phyloP scores from a whole-genome alignment of 169 alveolate species.

The Cryptosporidium ubiquitum region DNA sequence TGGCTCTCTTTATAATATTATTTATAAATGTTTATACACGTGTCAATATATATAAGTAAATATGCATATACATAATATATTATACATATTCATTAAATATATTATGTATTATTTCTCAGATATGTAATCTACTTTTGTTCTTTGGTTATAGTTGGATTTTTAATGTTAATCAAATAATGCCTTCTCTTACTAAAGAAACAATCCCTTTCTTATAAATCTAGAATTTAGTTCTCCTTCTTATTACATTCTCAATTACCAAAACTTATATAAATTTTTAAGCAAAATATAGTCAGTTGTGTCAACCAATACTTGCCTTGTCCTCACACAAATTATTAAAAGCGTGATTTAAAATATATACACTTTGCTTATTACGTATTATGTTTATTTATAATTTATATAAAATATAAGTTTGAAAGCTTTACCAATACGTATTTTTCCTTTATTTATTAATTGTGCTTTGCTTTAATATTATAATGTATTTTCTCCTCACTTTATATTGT shows the following conservation, averaged over 20 bases:
- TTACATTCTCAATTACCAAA: background rate
- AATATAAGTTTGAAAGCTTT: background rate
- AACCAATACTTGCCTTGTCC: background rate
- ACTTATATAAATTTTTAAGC: background rate
- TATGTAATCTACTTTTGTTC: background rate
- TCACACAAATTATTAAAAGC: conserved; percentile 8
- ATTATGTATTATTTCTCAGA: too few species aligned
- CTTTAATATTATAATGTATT: background rate
- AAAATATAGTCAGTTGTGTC: background rate
- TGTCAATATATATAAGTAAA: background rate
- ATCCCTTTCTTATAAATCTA: background rate
- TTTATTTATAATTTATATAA: background rate
- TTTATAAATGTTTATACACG: background rate
- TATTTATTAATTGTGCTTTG: background rate
- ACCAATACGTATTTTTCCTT: background rate
- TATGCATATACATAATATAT: background rate
- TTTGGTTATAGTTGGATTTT: too few species aligned
- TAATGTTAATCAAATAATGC: too few species aligned
- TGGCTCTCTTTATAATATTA: too few species aligned
- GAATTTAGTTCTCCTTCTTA: background rate
- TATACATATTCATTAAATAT: background rate
- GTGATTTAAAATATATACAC: background rate
- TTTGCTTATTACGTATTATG: background rate
- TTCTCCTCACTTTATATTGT: background rate
- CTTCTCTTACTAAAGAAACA: too few species aligned